Conservation (phyloP, 1,284 basidiomycete species). For the Apiotrichum mycotoxinovorans region DNA sequence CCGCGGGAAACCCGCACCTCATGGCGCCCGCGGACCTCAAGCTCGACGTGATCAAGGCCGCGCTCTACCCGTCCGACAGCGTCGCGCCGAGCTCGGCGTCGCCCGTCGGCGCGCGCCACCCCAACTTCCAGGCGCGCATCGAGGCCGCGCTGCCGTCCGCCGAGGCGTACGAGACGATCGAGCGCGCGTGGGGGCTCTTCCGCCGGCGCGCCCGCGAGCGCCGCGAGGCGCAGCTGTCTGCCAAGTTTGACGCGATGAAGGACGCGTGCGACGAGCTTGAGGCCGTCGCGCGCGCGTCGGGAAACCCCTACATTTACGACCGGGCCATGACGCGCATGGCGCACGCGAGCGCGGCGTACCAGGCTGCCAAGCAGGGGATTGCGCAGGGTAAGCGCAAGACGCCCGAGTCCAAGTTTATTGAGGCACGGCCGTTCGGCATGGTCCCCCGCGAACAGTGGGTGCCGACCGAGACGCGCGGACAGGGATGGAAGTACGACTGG, state of each 20-base stretch:
- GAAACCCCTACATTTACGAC: conserved; percentile 55
- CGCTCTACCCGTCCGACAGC: conserved; percentile 72
- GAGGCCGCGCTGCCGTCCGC: conserved; percentile 71
- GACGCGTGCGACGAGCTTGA: conserved; percentile 75
- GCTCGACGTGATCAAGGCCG: conserved; percentile 67
- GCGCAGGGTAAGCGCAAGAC: conserved; percentile 61
- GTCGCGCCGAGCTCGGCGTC: conserved; percentile 47
- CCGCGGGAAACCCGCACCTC: conserved; percentile 15
- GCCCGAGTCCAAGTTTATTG: conserved; percentile 62
- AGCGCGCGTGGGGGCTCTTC: conserved; percentile 83
- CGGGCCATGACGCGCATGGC: conserved; percentile 65
- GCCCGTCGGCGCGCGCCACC: conserved; percentile 76
- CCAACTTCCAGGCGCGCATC: conserved; percentile 65
- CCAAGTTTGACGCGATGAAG: conserved; percentile 73
- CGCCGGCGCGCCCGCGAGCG: conserved; percentile 68
- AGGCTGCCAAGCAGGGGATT: conserved; percentile 12
- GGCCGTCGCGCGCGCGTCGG: conserved; percentile 5
- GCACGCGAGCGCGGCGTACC: conserved; percentile 50
- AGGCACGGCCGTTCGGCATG: conserved; percentile 72
- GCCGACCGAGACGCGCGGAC: conserved; percentile 46
- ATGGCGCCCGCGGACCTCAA: conserved; percentile 56
- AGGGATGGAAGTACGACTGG: conserved; percentile 49
- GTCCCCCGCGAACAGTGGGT: conserved; percentile 61
- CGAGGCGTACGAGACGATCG: conserved; percentile 91
- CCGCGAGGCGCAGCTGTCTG: conserved; percentile 62